Evolutionary conservation across 176 grass and related monocot genomes (phyloP), one percentile per base, ranked within the genome.

Genomic region (Phyllostachys edulis): DNA sequence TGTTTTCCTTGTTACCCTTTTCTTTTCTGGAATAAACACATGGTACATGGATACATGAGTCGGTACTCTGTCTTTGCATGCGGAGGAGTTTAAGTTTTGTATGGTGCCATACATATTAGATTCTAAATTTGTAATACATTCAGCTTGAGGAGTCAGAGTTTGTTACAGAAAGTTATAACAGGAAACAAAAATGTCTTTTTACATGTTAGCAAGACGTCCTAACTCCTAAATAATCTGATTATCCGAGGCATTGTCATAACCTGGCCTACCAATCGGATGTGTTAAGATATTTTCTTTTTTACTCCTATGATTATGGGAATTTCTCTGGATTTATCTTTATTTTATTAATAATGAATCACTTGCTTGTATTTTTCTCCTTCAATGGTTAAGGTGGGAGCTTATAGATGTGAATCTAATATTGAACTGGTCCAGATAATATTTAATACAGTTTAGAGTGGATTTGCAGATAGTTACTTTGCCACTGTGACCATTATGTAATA

Each of bases 121-220:
- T 77, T 62, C 26, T 23, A 41, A 77, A 44, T 62, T 44, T 77
- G 12, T 26, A 77, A 77, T 5, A 24, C 37, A 62, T 77, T n/a
- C 56, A 44, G 75, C 75, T 77, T 77, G 14, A 62, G 36, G 37
- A 42, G 75, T 77, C 51, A 61, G 52, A 59, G 21, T 76, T 60
- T 76, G 74, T 61, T 60, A 26, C 54, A 26, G 74, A 76, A 76
- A 59, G 56, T 59, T 34, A 76, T 11, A 76, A 41, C 24, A 60
- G 37, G 36, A 73, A 51, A 21, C 20, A 41, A 68, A 68, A 40
- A 21, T 10, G 56, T 55, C 37, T n/a, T 36, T 75, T 29, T 41
- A 36, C 36, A 44, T 77, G 38, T 62, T 61, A 77, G 55, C 37
- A 61, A 77, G 55, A 26, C 29, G n/a, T 44, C 39, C 21, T 61